phyloP scores from a whole-genome alignment of 2,329 filamentous ascomycete species.

The Ceratocystis destructans region DNA sequence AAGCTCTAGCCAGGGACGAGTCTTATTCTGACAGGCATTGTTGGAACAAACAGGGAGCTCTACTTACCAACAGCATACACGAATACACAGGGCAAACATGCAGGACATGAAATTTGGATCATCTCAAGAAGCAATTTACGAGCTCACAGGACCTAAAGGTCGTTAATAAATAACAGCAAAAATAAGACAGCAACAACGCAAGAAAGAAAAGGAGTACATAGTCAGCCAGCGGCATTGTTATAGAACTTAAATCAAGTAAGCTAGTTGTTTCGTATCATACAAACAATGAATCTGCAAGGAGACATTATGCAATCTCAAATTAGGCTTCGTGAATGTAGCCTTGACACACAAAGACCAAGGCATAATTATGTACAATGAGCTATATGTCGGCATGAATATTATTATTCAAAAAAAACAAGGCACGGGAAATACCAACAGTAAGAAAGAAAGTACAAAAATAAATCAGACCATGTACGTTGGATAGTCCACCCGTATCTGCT shows the following conservation, averaged over 20 bases:
- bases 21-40: background rate
- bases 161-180: background rate
- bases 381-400: background rate
- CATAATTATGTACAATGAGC: background rate
- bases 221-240: background rate
- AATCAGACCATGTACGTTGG: no score
- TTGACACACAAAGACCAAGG: background rate
- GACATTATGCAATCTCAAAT: slow-evolving; percentile 1
- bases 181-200: background rate
- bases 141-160: background rate
- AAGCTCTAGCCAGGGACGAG: no score
- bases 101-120: background rate
- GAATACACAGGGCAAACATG: background rate
- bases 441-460: background rate
- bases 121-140: background rate
- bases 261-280: background rate
- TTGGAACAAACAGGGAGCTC: background rate
- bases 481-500: no score
- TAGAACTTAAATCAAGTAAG: no score
- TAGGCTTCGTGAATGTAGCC: background rate
- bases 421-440: no score
- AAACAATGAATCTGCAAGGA: background rate
- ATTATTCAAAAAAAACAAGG: background rate
- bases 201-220: background rate
- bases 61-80: background rate